These are phyloP conservation scores for Hawksworthiomyces lignivorus DNA, from an alignment of 2,329 filamentous ascomycete genomes.

Conservation along the genomic window DNA sequence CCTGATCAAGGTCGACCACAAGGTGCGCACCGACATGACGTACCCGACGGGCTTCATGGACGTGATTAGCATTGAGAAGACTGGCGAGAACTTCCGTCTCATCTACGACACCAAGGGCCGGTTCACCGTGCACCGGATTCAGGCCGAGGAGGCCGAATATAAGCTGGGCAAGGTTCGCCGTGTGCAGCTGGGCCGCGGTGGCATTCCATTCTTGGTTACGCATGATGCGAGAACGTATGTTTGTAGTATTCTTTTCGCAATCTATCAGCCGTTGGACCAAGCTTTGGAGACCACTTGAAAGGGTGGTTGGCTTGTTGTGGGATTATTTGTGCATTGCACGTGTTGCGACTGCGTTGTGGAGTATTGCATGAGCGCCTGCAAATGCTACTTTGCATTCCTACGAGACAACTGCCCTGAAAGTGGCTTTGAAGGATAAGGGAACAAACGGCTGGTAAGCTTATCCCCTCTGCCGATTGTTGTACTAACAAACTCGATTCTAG, in stretches of 20 bases:
- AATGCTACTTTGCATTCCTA: too few species aligned
- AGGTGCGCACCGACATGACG: conserved; percentile 97
- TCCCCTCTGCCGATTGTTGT: conserved; percentile 28
- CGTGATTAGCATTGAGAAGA: conserved; percentile 99
- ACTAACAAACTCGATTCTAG: conserved; percentile 42
- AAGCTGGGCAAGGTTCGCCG: conserved; percentile 99
- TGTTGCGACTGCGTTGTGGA: too few species aligned
- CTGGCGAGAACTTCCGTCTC: conserved; percentile 99
- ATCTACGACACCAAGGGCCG: conserved; percentile 99
- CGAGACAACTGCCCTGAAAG: conserved; percentile 22
- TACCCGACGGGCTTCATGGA: conserved; percentile 99
- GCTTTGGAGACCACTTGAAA: conserved; percentile 63
- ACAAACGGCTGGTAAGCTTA: conserved; percentile 47
- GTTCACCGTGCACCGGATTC: conserved; percentile 99
- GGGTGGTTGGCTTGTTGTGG: too few species aligned
- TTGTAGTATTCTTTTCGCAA: conserved; percentile 56
- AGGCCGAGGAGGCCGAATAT: conserved; percentile 97
- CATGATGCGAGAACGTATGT: conserved; percentile 99
- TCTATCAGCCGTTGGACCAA: conserved; percentile 99
- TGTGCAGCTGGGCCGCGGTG: conserved; percentile 97
- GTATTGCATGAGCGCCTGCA: too few species aligned
- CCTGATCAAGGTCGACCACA: conserved; percentile 98
- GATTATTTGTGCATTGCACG: too few species aligned
- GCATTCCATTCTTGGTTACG: conserved; percentile 99
- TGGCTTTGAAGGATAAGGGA: conserved; percentile 9